phyloP scores from a whole-genome alignment of 768 basidiomycete genomes.

The Naematelia encephala region DNA sequence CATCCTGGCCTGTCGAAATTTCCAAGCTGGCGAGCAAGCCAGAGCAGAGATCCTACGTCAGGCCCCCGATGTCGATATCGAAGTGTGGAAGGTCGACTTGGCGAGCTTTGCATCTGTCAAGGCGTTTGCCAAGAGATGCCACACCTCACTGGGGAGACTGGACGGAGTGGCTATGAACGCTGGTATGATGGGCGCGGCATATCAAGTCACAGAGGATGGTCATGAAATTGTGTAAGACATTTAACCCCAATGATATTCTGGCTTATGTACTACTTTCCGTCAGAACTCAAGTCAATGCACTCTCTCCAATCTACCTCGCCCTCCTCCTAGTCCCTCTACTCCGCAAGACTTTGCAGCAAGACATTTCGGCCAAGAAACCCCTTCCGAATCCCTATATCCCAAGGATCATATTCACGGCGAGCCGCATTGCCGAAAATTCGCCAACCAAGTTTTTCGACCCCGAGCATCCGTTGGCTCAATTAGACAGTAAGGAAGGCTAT shows the following conservation, averaged over 20 bases:
- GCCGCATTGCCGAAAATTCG: not conserved
- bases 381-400: slow-evolving; percentile 12
- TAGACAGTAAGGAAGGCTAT: slow-evolving; percentile 4
- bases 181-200: not conserved
- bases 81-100: slow-evolving; percentile 27
- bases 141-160: slow-evolving; percentile 21
- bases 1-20: slow-evolving; percentile 28
- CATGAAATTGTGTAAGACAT: slow-evolving; percentile 17
- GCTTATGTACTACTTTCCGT: not conserved
- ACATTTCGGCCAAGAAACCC: not conserved
- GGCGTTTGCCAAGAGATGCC: slow-evolving; percentile 17
- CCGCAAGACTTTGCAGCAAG: slow-evolving; percentile 7
- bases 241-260: not conserved
- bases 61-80: slow-evolving; percentile 8
- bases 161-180: slow-evolving; percentile 17
- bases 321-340: slow-evolving; percentile 22
- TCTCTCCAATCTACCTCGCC: slow-evolving; percentile 23
- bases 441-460: slow-evolving; percentile 5
- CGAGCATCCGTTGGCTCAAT: not conserved
- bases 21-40: slow-evolving; percentile 18
- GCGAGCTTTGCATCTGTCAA: slow-evolving; percentile 20
- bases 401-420: slow-evolving; percentile 9
- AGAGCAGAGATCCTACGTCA: slow-evolving; percentile 8
- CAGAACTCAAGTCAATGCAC: slow-evolving; percentile 27
- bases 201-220: slow-evolving; percentile 1